Evolutionary conservation across 2,329 filamentous ascomycete genomes (phyloP).

Genomic region (Zalaria sp.): DNA sequence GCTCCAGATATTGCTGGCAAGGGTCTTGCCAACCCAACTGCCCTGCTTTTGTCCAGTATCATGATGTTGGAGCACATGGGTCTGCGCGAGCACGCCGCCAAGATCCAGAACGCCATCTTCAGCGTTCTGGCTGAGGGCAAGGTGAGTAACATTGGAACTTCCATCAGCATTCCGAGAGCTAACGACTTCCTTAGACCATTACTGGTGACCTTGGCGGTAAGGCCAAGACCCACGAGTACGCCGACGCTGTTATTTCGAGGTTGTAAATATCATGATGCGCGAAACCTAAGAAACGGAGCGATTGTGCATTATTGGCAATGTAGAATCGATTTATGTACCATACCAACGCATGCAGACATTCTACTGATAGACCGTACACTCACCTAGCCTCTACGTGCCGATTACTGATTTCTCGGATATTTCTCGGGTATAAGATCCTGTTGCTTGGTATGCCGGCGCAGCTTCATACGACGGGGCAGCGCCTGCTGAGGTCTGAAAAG

Average conservation of each 20-base stretch:
- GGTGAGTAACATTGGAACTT: slow-evolving; percentile 28
- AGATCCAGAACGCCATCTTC: slow-evolving; percentile 92
- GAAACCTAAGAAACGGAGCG: too few species aligned
- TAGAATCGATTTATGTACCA: too few species aligned
- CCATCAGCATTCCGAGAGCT: not conserved
- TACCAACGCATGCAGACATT: too few species aligned
- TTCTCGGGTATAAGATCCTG: too few species aligned
- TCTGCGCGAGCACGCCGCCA: slow-evolving; percentile 65
- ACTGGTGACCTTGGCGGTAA: slow-evolving; percentile 94
- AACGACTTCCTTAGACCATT: slow-evolving; percentile 39
- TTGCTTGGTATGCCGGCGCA: too few species aligned
- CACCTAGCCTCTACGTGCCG: too few species aligned
- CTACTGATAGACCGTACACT: too few species aligned
- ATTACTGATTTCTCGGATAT: too few species aligned
- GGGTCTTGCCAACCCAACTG: slow-evolving; percentile 92
- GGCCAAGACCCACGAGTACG: slow-evolving; percentile 91
- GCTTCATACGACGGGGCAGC: too few species aligned
- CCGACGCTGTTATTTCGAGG: slow-evolving; percentile 71
- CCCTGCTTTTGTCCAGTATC: slow-evolving; percentile 85
- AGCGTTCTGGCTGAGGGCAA: slow-evolving; percentile 93
- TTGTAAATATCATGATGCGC: slow-evolving; percentile 18
- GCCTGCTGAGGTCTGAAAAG: not conserved
- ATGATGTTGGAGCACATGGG: slow-evolving; percentile 99
- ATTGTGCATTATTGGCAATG: too few species aligned
- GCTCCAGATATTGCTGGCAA: slow-evolving; percentile 94